These are phyloP conservation scores for Leishmania aethiopica DNA, from an alignment of 208 protist species.

Conservation along the genomic window DNA sequence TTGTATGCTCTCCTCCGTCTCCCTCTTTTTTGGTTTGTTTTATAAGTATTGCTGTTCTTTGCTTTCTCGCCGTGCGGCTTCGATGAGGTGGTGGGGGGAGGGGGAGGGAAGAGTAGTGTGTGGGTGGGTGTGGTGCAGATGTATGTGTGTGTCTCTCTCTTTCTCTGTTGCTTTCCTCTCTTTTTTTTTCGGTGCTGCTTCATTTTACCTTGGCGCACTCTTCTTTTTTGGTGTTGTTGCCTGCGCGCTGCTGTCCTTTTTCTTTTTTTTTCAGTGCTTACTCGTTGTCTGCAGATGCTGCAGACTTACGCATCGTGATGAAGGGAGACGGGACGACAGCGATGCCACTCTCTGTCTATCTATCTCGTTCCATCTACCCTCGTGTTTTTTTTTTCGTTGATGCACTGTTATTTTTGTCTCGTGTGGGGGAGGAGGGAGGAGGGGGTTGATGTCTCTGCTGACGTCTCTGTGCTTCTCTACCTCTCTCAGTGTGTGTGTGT, in stretches of 20 bases:
- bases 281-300: background rate
- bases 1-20: background rate
- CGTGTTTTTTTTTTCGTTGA: too few species aligned
- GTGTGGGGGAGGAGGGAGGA: background rate
- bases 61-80: too few species aligned
- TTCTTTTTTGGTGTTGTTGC: constrained; percentile 14
- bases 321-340: background rate
- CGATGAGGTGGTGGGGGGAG: too few species aligned
- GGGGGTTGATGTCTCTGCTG: background rate
- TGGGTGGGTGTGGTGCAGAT: background rate
- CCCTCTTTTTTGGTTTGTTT: background rate
- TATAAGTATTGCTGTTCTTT: background rate
- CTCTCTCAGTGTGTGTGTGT: background rate
- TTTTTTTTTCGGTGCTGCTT: background rate
- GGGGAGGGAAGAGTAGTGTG: background rate
- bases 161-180: background rate
- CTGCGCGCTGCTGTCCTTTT: background rate
- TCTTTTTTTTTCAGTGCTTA: background rate
- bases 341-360: background rate
- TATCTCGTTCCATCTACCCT: background rate
- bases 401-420: background rate
- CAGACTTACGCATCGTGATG: background rate
- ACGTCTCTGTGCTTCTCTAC: background rate
- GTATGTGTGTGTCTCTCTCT: background rate
- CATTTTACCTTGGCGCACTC: background rate